These are phyloP conservation scores for Jackrogersella minutella DNA, from an alignment of 495 filamentous ascomycete genomes.

Conservation along the genomic window DNA sequence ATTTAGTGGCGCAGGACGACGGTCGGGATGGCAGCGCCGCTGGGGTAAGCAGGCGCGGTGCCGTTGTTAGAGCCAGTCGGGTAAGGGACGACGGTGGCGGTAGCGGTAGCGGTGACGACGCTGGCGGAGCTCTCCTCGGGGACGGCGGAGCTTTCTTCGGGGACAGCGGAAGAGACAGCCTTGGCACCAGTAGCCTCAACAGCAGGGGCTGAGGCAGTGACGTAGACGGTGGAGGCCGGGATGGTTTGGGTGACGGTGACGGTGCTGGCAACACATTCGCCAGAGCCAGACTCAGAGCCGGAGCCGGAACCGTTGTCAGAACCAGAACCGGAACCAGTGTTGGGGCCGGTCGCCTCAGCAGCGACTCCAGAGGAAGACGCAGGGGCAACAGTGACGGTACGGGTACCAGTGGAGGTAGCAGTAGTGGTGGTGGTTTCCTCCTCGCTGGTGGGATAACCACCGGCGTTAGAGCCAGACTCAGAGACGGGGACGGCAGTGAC, in stretches of 20 bases:
- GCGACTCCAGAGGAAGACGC: constrained; percentile 23
- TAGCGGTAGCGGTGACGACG: constrained; percentile 41
- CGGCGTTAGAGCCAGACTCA: constrained; percentile 12
- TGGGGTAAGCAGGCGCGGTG: constrained; percentile 25
- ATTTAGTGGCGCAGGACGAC: constrained; percentile 27
- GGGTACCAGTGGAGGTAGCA: constrained; percentile 50
- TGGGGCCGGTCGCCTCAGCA: constrained; percentile 28
- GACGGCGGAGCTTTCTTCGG: no score
- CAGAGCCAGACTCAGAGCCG: constrained; percentile 26
- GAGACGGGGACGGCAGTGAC: constrained; percentile 31
- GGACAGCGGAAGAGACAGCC: constrained; percentile 13
- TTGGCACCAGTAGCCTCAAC: constrained; percentile 19
- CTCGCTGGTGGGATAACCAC: constrained; percentile 10
- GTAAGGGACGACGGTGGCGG: constrained; percentile 46
- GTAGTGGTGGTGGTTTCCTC: constrained; percentile 50
- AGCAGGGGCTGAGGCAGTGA: constrained; percentile 49
- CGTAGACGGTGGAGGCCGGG: constrained; percentile 50
- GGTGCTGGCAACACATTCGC: constrained; percentile 44
- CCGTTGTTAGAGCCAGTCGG: constrained; percentile 42
- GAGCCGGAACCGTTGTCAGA: constrained; percentile 27
- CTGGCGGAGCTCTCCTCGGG: constrained; percentile 43
- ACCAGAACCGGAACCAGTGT: constrained; percentile 23
- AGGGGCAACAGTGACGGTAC: constrained; percentile 49
- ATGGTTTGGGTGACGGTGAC: constrained; percentile 50
- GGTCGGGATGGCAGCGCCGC: constrained; percentile 30